Conservation (phyloP, 108 stramenopile genomes). For the Fragilariopsis cylindrus region DNA sequence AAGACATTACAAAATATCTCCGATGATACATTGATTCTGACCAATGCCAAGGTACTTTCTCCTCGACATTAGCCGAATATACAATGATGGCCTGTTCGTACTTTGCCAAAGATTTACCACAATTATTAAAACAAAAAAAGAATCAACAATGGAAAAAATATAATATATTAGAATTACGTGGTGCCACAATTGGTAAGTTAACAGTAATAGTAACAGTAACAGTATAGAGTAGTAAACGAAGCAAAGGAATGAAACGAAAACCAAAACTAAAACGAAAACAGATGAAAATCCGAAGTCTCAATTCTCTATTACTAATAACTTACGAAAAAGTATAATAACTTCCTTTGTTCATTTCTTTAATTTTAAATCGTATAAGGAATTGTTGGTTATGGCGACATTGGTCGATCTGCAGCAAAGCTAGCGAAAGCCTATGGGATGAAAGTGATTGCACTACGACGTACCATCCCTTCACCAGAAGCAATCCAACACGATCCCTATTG, state of each 20-base stretch:
- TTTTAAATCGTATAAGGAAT: slow-evolving; percentile 39
- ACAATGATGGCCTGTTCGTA: slow-evolving; percentile 83
- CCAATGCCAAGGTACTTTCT: slow-evolving; percentile 91
- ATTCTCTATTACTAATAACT: too few species aligned
- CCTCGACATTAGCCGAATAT: slow-evolving; percentile 89
- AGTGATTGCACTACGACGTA: slow-evolving; percentile 73
- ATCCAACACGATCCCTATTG: slow-evolving; percentile 55
- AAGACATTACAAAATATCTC: slow-evolving; percentile 39
- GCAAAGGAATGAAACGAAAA: neutral
- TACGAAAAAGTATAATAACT: too few species aligned
- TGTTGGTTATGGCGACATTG: slow-evolving; percentile 92
- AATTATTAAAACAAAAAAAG: slow-evolving; percentile 72
- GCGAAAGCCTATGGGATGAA: slow-evolving; percentile 87
- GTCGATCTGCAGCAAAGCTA: slow-evolving; percentile 70
- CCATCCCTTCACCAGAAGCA: slow-evolving; percentile 28
- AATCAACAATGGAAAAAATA: slow-evolving; percentile 69
- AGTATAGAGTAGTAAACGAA: neutral
- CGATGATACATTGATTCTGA: slow-evolving; percentile 47
- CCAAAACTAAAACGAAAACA: too few species aligned
- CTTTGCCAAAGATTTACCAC: slow-evolving; percentile 92
- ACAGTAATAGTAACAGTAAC: slow-evolving; percentile 15
- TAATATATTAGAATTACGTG: slow-evolving; percentile 67
- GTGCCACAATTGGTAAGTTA: slow-evolving; percentile 52
- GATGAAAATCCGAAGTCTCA: too few species aligned
- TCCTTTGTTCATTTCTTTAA: neutral